Base-by-base conservation (phyloP, 1,284 basidiomycete species). In the Sanghuangporus weigelae region DNA sequence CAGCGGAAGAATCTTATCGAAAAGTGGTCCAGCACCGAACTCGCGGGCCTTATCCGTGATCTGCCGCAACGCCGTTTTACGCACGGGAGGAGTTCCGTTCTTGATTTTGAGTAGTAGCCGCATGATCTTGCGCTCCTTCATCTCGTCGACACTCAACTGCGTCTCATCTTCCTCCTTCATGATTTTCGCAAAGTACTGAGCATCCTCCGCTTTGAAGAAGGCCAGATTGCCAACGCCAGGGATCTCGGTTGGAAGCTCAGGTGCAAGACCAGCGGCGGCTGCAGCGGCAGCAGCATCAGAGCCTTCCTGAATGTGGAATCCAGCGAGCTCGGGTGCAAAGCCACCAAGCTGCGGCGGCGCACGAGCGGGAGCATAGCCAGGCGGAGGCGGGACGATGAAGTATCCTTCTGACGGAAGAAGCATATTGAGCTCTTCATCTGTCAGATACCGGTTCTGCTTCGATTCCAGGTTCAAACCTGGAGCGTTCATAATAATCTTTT, bases 81-180 rank as follows among this genome's bases (percentile, higher is more conserved):
- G 89, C 68, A 98, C 96, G 8, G 96, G 96, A 38, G 97, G 97
- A 1, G 96, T 98, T 55, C 97, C 97, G 75, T 99, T 99, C 82
- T 99, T 99, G 78, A 99, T 99, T 79, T 99, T 99, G 71, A 99
- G 85, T 55, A 99, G 79, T n/a, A 99, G 79, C n/a, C 96, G 90
- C 96, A 99, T 98, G 72, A 99, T 99, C 78, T 98, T 98, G 72
- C 96, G 87, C 78, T 99, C 97, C 79, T 99, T 99, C 84, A 98
- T 92, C 79, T 99, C 97, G 60, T 99, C 97, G n/a, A 96, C 87
- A 1, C 93, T 87, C 58, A 98, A 81, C 77, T 98, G 92, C 23
- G 95, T 94, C 76, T 97, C 94, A 71, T 98, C 95, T 71, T 96
- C 93, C 74, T 96, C 93, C 70, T 93, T 94, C 57, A 97, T 77